Percentiles rank a stretch among this genome's conserved stretches.
These are phyloP conservation scores for Agrocybe pediades DNA, from an alignment of 768 basidiomycete species.

Conservation along the genomic window DNA sequence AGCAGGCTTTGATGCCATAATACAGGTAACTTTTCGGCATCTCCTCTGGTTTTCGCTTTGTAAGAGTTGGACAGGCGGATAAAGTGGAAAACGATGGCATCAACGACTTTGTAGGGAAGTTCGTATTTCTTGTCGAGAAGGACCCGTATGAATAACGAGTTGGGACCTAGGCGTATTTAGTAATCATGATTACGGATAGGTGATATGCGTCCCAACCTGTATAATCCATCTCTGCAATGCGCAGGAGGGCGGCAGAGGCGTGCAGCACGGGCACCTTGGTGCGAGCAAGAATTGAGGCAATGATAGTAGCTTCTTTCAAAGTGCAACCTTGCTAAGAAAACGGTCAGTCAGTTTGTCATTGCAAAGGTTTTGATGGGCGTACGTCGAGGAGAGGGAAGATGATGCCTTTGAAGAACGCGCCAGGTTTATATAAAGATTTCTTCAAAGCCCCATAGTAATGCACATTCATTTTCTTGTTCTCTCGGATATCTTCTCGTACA, in stretches of 20 bases:
- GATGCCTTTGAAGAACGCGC: slow-evolving; percentile 98
- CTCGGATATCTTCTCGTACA: slow-evolving; percentile 84
- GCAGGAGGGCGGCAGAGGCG: slow-evolving; percentile 91
- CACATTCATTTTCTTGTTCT: slow-evolving; percentile 86
- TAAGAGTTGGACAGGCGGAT: slow-evolving; percentile 93
- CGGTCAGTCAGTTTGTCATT: background rate
- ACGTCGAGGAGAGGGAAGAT: slow-evolving; percentile 95
- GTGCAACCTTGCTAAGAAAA: slow-evolving; percentile 68
- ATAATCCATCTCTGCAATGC: slow-evolving; percentile 96
- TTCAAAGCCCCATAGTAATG: slow-evolving; percentile 95
- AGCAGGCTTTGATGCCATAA: slow-evolving; percentile 98
- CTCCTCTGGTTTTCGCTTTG: slow-evolving; percentile 69
- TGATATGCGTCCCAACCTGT: slow-evolving; percentile 50
- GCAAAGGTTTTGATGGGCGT: slow-evolving; percentile 24
- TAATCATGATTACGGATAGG: slow-evolving; percentile 1
- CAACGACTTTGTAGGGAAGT: slow-evolving; percentile 96
- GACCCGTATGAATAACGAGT: slow-evolving; percentile 95
- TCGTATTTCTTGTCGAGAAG: slow-evolving; percentile 98
- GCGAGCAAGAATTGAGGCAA: slow-evolving; percentile 88
- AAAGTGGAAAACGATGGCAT: slow-evolving; percentile 97
- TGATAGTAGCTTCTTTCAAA: slow-evolving; percentile 91
- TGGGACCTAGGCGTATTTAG: slow-evolving; percentile 58
- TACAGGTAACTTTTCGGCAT: slow-evolving; percentile 86
- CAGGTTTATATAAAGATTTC: slow-evolving; percentile 92
- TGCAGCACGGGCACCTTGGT: slow-evolving; percentile 96